A percentile compares a stretch with the other conserved stretches of the same genome.
These are phyloP conservation scores for Calocybe cyanea DNA, from an alignment of 768 basidiomycete genomes.

Conservation along the genomic window DNA sequence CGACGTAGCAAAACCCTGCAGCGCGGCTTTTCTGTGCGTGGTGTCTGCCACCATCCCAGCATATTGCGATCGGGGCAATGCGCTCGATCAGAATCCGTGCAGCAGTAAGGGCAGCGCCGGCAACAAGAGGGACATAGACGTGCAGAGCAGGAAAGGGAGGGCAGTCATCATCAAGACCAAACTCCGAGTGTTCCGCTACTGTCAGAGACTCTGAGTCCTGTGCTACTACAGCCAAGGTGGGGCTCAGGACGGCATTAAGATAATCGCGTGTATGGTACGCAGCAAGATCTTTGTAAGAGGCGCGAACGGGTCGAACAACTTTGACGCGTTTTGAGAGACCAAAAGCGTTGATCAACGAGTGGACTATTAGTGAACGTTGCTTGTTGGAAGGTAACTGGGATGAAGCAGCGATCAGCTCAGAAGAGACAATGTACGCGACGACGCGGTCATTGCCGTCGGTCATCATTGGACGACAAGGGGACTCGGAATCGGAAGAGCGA, in stretches of 20 bases:
- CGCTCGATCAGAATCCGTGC: constrained; percentile 52
- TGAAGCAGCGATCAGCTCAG: constrained; percentile 53
- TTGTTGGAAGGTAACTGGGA: constrained; percentile 66
- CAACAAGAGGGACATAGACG: constrained; percentile 67
- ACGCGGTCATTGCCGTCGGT: background rate
- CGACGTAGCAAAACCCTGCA: constrained; percentile 92
- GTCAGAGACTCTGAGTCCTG: background rate
- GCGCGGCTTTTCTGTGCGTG: constrained; percentile 78
- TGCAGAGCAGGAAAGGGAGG: constrained; percentile 69
- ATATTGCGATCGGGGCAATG: constrained; percentile 60
- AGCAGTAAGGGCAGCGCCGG: constrained; percentile 76
- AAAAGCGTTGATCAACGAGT: constrained; percentile 54
- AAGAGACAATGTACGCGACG: constrained; percentile 52
- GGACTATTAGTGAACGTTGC: constrained; percentile 62
- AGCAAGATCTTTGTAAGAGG: constrained; percentile 53
- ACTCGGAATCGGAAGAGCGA: no score
- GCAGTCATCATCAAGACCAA: constrained; percentile 55
- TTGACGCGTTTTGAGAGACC: constrained; percentile 38
- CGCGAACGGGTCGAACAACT: constrained; percentile 51
- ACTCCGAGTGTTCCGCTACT: constrained; percentile 24
- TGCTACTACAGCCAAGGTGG: background rate
- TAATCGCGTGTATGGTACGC: constrained; percentile 73
- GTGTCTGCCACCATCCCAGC: constrained; percentile 94
- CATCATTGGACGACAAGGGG: no score
- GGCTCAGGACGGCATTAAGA: constrained; percentile 53